Base-by-base conservation (phyloP, 495 filamentous ascomycete genomes). In the Podospora pseudoanserina region DNA sequence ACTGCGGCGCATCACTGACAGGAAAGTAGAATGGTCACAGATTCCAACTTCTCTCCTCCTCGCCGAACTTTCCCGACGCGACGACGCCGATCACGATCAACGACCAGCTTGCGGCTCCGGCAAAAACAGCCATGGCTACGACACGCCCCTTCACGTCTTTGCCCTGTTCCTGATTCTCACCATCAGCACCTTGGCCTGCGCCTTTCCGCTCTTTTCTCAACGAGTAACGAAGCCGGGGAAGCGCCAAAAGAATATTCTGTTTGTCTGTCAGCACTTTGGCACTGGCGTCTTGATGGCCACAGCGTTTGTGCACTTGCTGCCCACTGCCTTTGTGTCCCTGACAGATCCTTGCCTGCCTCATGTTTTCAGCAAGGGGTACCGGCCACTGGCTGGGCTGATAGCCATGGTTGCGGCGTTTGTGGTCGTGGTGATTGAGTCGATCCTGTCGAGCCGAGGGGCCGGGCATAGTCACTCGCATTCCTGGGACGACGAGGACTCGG, bases 271-370 rank as follows among this genome's bases (percentile, higher is more conserved):
- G 63, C 91, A 94, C 78, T 94, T 96, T 71, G 92, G 92, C 53
- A 95, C 92, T 5, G 92, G 92, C 26, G 92, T 96, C 9, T 79
- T 96, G 34, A 91, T 95, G 68, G 91, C 92, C 20, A 94, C 92
- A n/a, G 92, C 92, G 57, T 96, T 96, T 74, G 92, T 95, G 28
- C 92, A 95, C 77, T 81, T 89, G 9, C 89, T 96, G 4, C 92
- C 92, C 13, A 94, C 91, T 3, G 92, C 92, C 39, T 94, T 94
- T 75, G 78, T 85, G 54, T 94, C 92, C 7, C 82, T 96, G 39
- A 92, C 89, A 23, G 89, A 94, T 72, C 87, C 89, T 59, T 96
- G 92, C 74, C 88, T 96, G 1, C 91, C 92, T 34, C 75, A 78
- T 20, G 87, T 90, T 70, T 94, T 91, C 85, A 94, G 85, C 72